Conservation (phyloP, 768 basidiomycete species). For the Boletus patriciae region DNA sequence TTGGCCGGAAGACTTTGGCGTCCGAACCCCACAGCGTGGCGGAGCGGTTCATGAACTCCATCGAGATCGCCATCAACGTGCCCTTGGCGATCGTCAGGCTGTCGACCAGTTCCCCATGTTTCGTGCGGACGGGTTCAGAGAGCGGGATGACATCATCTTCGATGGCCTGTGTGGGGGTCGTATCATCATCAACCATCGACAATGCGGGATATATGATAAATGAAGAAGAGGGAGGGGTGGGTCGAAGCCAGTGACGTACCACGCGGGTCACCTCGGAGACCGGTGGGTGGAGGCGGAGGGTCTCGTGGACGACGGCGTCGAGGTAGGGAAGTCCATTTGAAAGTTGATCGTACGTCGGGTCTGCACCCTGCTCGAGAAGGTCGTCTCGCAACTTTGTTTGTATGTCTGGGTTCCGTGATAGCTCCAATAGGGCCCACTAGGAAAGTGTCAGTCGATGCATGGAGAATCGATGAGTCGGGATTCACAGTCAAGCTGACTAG, state of each 20-base stretch:
- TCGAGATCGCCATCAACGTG: conserved; percentile 43
- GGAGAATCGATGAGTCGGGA: neutral
- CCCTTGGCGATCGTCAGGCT: conserved; percentile 48
- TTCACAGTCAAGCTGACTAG: conserved; percentile 23
- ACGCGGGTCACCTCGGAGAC: conserved; percentile 22
- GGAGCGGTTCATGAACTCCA: conserved; percentile 49
- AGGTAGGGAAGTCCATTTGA: conserved; percentile 52
- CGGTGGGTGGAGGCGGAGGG: conserved; percentile 44
- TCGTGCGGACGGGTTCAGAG: conserved; percentile 42
- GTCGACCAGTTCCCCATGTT: conserved; percentile 38
- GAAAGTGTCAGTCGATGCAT: neutral
- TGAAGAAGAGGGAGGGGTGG: neutral
- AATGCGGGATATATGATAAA: too few relatives aligned
- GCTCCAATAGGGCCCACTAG: conserved; percentile 59
- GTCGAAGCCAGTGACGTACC: conserved; percentile 4
- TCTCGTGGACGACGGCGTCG: conserved; percentile 49
- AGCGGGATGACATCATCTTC: conserved; percentile 62
- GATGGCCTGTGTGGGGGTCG: conserved; percentile 33
- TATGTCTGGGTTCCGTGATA: conserved; percentile 43
- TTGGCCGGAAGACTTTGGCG: conserved; percentile 57
- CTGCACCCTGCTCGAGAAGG: conserved; percentile 40
- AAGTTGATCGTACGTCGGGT: conserved; percentile 58
- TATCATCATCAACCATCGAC: too few relatives aligned
- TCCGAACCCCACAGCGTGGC: conserved; percentile 59
- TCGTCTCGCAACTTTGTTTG: conserved; percentile 54